Conservation (phyloP, 2,329 filamentous ascomycete genomes). For the Parastagonospora nodorum region DNA sequence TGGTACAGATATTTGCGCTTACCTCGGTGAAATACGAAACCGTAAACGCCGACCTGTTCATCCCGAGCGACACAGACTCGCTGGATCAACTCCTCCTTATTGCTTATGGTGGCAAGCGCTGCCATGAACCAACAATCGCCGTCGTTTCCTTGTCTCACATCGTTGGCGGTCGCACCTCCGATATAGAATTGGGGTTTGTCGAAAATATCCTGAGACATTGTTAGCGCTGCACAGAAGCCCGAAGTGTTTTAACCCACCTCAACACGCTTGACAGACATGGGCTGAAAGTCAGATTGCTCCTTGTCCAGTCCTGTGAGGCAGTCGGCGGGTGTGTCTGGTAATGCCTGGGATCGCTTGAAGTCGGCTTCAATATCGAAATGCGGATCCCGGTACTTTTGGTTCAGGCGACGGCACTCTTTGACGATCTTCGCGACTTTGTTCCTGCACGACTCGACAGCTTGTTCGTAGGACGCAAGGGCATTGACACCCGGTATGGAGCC, state of each 20-base stretch:
- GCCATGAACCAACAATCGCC: slow-evolving; percentile 90
- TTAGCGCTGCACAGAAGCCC: slow-evolving; percentile 15
- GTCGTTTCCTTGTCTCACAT: slow-evolving; percentile 77
- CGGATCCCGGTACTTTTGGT: slow-evolving; percentile 85
- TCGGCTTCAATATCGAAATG: slow-evolving; percentile 85
- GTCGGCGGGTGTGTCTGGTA: slow-evolving; percentile 46
- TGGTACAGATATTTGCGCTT: slow-evolving; percentile 17
- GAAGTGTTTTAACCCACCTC: slow-evolving; percentile 42
- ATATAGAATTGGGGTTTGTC: slow-evolving; percentile 77
- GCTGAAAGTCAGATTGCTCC: slow-evolving; percentile 52
- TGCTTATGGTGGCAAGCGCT: slow-evolving; percentile 75
- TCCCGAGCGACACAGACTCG: slow-evolving; percentile 74
- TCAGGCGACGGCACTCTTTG: slow-evolving; percentile 71
- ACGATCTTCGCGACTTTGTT: slow-evolving; percentile 64
- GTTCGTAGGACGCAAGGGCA: slow-evolving; percentile 71
- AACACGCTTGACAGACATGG: slow-evolving; percentile 77
- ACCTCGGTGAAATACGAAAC: slow-evolving; percentile 80
- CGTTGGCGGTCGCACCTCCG: slow-evolving; percentile 75
- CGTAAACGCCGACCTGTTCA: slow-evolving; percentile 77
- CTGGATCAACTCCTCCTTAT: slow-evolving; percentile 73
- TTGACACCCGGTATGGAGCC: slow-evolving; percentile 64
- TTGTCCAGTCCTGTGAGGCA: slow-evolving; percentile 57
- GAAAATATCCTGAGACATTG: slow-evolving; percentile 71
- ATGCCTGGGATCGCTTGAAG: slow-evolving; percentile 58
- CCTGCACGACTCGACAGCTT: slow-evolving; percentile 71